phyloP scores from a whole-genome alignment of 2,329 filamentous ascomycete genomes.

The Lithohypha guttulata region DNA sequence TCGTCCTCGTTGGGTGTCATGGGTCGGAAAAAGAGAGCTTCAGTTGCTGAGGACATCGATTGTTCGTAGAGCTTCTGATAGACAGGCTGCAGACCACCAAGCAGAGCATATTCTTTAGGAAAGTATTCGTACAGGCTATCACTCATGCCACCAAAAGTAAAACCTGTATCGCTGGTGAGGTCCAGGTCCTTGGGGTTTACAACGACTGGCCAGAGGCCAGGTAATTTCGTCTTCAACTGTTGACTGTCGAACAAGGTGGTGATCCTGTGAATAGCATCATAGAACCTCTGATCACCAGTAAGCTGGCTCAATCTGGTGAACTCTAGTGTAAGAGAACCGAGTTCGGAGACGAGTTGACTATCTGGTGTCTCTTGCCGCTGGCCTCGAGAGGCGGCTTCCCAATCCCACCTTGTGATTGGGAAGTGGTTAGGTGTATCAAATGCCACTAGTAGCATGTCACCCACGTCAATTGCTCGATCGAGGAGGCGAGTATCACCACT shows the following conservation, averaged over 20 bases:
- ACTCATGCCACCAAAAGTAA: constrained; percentile 36
- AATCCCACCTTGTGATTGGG: constrained; percentile 26
- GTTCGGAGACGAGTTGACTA: constrained; percentile 25
- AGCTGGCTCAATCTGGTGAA: constrained; percentile 33
- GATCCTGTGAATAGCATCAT: constrained; percentile 29
- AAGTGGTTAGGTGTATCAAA: constrained; percentile 26
- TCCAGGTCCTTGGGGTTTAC: constrained; percentile 29
- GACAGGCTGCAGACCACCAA: constrained; percentile 33
- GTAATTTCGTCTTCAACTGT: constrained; percentile 28
- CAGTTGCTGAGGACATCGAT: constrained; percentile 32
- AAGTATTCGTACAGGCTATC: constrained; percentile 22
- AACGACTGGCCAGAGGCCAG: constrained; percentile 31
- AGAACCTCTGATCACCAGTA: constrained; percentile 29
- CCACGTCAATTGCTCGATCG: constrained; percentile 43
- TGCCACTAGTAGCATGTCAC: constrained; percentile 42
- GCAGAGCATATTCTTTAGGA: constrained; percentile 28
- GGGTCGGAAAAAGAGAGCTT: constrained; percentile 39
- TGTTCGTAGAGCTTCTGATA: constrained; percentile 49
- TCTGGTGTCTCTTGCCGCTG: constrained; percentile 1
- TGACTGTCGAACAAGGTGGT: constrained; percentile 25
- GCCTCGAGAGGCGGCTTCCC: constrained; percentile 19
- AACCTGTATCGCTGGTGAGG: constrained; percentile 34
- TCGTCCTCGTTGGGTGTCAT: constrained; percentile 38
- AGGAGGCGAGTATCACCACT: constrained; percentile 39
- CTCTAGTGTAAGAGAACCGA: constrained; percentile 32